phyloP scores from a whole-genome alignment of 2,329 filamentous ascomycete species.

The Penicillium corylophilum region DNA sequence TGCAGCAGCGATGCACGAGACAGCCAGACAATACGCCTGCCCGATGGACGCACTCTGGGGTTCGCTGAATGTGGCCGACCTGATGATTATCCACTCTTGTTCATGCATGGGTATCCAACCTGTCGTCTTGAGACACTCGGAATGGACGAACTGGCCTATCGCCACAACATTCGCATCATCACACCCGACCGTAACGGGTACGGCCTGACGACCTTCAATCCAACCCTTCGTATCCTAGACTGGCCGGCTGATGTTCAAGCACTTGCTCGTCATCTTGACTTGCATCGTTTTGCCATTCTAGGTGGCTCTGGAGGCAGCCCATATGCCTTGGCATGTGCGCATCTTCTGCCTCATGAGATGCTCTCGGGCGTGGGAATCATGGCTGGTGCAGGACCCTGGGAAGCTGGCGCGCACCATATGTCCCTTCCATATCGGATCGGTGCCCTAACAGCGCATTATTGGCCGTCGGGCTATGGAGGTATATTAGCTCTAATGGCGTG shows the following conservation, averaged over 20 bases:
- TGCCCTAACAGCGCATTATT: constrained; percentile 19
- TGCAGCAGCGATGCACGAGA: background rate
- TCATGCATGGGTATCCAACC: constrained; percentile 46
- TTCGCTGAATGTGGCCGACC: constrained; percentile 46
- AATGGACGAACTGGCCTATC: constrained; percentile 34
- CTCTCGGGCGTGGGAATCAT: constrained; percentile 41
- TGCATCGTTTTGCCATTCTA: constrained; percentile 45
- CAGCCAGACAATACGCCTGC: constrained; percentile 1
- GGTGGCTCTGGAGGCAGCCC: constrained; percentile 50
- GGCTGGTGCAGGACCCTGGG: constrained; percentile 36
- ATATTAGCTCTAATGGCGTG: constrained; percentile 19
- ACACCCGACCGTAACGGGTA: constrained; percentile 46
- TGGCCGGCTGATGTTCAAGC: constrained; percentile 45
- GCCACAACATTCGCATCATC: constrained; percentile 42
- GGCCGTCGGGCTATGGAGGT: constrained; percentile 21
- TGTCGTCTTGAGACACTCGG: constrained; percentile 44
- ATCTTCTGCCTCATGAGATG: constrained; percentile 27
- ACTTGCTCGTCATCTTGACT: constrained; percentile 42
- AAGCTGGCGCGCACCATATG: constrained; percentile 32
- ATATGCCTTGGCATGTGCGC: constrained; percentile 49
- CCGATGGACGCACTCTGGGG: constrained; percentile 39
- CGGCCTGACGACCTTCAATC: constrained; percentile 43
- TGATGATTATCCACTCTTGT: constrained; percentile 38
- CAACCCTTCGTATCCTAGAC: constrained; percentile 39
- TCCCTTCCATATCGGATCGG: constrained; percentile 22